Evolutionary conservation across 1,284 basidiomycete species (phyloP), one percentile per base, ranked within the genome.

Genomic region (Cryptococcus deneoformans): DNA sequence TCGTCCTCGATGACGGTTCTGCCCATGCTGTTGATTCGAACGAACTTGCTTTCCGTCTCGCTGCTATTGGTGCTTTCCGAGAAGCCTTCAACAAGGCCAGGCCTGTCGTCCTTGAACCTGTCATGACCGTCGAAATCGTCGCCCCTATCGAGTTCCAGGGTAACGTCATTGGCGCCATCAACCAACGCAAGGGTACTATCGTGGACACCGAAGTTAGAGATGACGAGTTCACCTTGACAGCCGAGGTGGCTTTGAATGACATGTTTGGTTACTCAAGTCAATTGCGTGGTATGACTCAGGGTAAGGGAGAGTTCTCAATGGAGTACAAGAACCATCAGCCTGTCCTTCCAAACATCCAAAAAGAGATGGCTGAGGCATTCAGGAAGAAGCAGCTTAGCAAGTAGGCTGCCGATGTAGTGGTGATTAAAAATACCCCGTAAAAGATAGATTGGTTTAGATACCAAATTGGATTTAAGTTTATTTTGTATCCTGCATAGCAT

Each of bases 191-290:
- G 60, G 96, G 96, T 2, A 94, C 91, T 6, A 97, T 99, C 69
- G 82, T 95, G 51, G 95, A 98, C 71, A 96, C 91, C 62, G 96
- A 99, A 79, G 88, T 97, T 39, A 86, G 94, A 46, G 94, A 97
- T 68, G 96, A 99, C 71, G 95, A 99, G 79, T 98, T 99, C 72
- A 93, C 91, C 2, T 85, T 89, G 56, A 83, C 84, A 24, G 92
- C 92, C 35, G 95, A 98, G 74, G 94, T 99, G 12, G 87, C 90
- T 8, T 79, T 99, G 76, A 98, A 95, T 78, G 95, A 99, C 72
- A 99, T 99, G 96, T 99, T 99, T 76, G 95, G 95, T 37, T 99
- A 95, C 75, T 93, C 91, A 35, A 90, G 86, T 70, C 88, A 90
- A 68, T 81, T 99, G 52, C 86, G 96, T 59, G 95, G 95, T 5